Base-by-base conservation (phyloP, 306 rosid species). In the Prinsepia uniflora region DNA sequence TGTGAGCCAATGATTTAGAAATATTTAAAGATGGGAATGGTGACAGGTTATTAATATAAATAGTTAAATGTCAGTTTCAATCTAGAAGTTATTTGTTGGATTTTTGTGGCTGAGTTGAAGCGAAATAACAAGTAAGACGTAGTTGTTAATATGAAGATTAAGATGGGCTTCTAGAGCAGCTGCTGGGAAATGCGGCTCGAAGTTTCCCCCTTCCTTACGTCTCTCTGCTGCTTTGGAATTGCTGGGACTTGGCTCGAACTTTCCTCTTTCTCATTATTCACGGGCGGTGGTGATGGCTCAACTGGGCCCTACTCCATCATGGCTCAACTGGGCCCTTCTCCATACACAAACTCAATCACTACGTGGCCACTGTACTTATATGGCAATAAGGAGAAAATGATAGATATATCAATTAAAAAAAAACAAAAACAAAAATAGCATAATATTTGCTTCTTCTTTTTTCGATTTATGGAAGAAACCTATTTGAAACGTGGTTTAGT, bases 81-180 rank as follows among this genome's bases (percentile, higher is more conserved):
- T 71, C 57, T 71, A 71, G 74, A 70, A 56, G 74, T 44, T 4
- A 2, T 53, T 20, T 3, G 52, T 19, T 53, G 53, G 65, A 14
- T 42, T 57, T 43, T 70, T 42, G n/a, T 56, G 74, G 6, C 22
- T 56, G 6, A 42, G 20, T 69, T 17, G 40, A 15, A 8, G 6
- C 20, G 5, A 24, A 5, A 40, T 15, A 24, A 10, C 12, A 1
- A 11, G 5, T 2, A 12, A 30, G 39, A 56, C 58, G 6, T n/a
- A 3, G 18, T n/a, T 24, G 30, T 24, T 24, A 24, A 30, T 2
- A 30, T 30, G 3, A 30, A 3, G 6, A 14, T 18, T 5, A 70
- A 8, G 43, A 69, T 15, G 65, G 65, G 65, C 74, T 70, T 70
- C 18, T 70, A 22, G 74, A 56, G 74, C 5, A 41, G 4, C 7